These are phyloP conservation scores for Pleurotus djamor DNA, from an alignment of 768 basidiomycete genomes.

Conservation along the genomic window DNA sequence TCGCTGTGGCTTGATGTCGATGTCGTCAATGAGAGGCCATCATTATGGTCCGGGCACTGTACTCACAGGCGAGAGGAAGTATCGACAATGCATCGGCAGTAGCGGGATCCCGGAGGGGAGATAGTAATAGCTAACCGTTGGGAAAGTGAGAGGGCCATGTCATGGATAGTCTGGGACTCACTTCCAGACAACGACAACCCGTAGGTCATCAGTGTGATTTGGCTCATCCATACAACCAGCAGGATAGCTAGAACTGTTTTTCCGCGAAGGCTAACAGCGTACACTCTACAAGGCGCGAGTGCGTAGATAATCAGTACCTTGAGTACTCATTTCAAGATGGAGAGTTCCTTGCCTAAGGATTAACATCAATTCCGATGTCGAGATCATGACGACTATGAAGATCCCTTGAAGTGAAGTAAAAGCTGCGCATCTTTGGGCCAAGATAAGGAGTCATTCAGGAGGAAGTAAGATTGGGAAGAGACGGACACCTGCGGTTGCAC, in stretches of 20 bases:
- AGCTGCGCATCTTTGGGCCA: neutral
- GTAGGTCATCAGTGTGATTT: neutral
- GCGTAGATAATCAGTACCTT: neutral
- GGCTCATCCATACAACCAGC: neutral
- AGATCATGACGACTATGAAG: neutral
- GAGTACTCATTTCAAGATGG: neutral
- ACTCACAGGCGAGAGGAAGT: neutral
- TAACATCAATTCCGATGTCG: neutral
- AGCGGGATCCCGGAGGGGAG: neutral
- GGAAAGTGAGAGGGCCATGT: neutral
- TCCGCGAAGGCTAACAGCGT: neutral
- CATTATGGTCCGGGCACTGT: neutral
- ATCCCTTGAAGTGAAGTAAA: neutral
- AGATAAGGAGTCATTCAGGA: neutral
- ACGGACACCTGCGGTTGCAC: neutral
- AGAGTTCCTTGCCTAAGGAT: slow-evolving; percentile 1
- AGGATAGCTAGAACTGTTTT: neutral
- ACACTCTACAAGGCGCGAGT: neutral
- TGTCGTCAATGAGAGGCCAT: neutral
- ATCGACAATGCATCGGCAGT: neutral
- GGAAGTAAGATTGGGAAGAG: neutral
- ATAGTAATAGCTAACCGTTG: neutral
- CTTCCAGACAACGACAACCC: neutral
- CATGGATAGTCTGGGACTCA: neutral
- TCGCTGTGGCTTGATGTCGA: neutral